A percentile compares a stretch with the other conserved stretches of the same genome.
Evolutionary conservation across 257 asterid genomes (phyloP).

Genomic region (Solanum dulcamara): DNA sequence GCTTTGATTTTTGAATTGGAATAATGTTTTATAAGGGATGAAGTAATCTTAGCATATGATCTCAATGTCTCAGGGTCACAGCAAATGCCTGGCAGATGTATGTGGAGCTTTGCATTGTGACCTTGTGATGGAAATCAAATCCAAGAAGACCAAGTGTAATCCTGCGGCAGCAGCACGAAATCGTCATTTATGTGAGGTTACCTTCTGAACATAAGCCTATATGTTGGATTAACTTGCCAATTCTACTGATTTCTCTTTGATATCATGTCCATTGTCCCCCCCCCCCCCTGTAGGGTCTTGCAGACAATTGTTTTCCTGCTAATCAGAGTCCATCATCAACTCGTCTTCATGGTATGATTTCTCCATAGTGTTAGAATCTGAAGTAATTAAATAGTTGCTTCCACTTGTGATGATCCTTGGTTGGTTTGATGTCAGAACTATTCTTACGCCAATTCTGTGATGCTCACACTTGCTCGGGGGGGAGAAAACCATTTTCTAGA

Average conservation of each 20-base stretch:
- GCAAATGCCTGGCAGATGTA: constrained; percentile 90
- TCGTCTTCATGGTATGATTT: constrained; percentile 69
- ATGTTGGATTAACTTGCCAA: not conserved
- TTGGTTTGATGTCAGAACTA: constrained; percentile 40
- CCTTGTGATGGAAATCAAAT: constrained; percentile 30
- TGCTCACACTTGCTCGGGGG: constrained; percentile 72
- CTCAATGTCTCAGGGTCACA: constrained; percentile 37
- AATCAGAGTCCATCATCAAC: constrained; percentile 47
- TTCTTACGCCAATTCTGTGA: constrained; percentile 88
- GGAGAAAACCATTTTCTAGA: constrained; percentile 57
- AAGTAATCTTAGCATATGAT: not conserved
- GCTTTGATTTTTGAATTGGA: not conserved
- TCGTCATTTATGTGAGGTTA: constrained; percentile 84
- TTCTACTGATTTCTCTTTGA: not conserved
- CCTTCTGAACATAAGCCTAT: not conserved
- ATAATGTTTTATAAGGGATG: not conserved
- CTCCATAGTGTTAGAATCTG: not conserved
- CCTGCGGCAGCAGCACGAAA: constrained; percentile 86
- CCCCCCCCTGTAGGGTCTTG: constrained; percentile 47
- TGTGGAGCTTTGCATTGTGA: constrained; percentile 97
- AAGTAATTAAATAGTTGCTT: not conserved
- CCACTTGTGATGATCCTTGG: not conserved
- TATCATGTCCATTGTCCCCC: not conserved
- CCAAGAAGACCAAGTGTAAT: constrained; percentile 73
- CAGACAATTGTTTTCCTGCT: constrained; percentile 74